Conservation (phyloP, 2,329 filamentous ascomycete species). For the Cladosporium halotolerans region DNA sequence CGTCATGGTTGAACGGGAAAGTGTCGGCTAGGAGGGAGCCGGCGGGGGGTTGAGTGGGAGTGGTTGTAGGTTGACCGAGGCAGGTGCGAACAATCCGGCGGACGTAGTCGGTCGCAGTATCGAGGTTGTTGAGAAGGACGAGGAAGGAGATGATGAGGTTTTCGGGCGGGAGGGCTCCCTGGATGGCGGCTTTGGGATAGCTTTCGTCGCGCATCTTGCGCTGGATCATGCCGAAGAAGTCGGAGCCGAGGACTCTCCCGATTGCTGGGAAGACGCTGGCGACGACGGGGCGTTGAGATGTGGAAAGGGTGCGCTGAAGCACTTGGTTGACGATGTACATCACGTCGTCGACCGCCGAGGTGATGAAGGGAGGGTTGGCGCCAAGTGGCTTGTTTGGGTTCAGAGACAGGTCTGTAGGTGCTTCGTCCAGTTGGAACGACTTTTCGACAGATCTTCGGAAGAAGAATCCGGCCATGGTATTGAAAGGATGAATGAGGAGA, state of each 20-base stretch:
- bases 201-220: conserved; percentile 95
- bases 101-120: conserved; percentile 86
- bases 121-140: conserved; percentile 90
- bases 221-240: conserved; percentile 96
- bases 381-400: conserved; percentile 65
- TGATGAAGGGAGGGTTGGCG: conserved; percentile 80
- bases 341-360: conserved; percentile 92
- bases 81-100: conserved; percentile 72
- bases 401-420: conserved; percentile 71
- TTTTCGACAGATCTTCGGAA: conserved; percentile 94
- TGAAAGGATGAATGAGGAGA: conserved; percentile 74
- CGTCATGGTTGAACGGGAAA: conserved; percentile 77
- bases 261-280: conserved; percentile 72
- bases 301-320: conserved; percentile 77
- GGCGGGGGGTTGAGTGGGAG: conserved; percentile 13
- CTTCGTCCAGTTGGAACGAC: conserved; percentile 92
- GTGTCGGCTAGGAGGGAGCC: conserved; percentile 41
- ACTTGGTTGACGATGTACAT: conserved; percentile 99
- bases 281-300: conserved; percentile 73
- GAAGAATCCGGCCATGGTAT: conserved; percentile 91
- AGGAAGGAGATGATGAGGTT: conserved; percentile 84
- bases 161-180: conserved; percentile 79
- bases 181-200: conserved; percentile 73
- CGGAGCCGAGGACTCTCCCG: conserved; percentile 71
- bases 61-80: conserved; percentile 36